Evolutionary conservation across 108 stramenopile genomes (phyloP).

Genomic region (Nannochloropsis granulata): DNA sequence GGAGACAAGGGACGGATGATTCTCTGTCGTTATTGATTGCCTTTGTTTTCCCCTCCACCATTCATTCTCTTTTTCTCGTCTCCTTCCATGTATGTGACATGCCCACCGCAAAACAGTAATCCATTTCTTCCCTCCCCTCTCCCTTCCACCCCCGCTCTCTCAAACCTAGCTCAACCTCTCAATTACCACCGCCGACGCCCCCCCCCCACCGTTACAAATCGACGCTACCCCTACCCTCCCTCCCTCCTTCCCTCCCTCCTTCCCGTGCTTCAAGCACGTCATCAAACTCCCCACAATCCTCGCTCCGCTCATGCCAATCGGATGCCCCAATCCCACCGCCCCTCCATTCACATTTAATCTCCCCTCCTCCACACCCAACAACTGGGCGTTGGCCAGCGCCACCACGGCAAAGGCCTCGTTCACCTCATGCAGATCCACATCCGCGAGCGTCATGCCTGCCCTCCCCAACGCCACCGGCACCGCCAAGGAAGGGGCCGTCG

Average conservation of each 20-base stretch:
- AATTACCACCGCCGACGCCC: conserved; percentile 82
- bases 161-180: conserved; percentile 50
- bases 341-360: conserved; percentile 85
- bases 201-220: conserved; percentile 97
- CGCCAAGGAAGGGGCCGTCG: conserved; percentile 71
- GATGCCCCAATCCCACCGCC: conserved; percentile 85
- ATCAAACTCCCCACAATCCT: conserved; percentile 76
- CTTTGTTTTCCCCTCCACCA: too few species aligned
- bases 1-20: too few species aligned
- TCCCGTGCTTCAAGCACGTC: conserved; percentile 47
- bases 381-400: conserved; percentile 59
- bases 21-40: too few species aligned
- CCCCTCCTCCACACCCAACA: conserved; percentile 55
- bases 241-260: conserved; percentile 40
- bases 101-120: too few species aligned
- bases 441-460: conserved; percentile 49
- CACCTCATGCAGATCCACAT: conserved; percentile 88
- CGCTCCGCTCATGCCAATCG: conserved; percentile 83
- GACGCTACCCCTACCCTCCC: conserved; percentile 74
- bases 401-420: conserved; percentile 97
- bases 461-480: conserved; percentile 63
- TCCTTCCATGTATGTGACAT: too few species aligned
- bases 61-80: too few species aligned
- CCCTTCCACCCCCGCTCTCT: not conserved
- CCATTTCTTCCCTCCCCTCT: too few species aligned